Percentiles rank a stretch among this genome's conserved stretches.
These are phyloP conservation scores for Aspergillus caelatus DNA, from an alignment of 2,329 filamentous ascomycete genomes.

Conservation along the genomic window DNA sequence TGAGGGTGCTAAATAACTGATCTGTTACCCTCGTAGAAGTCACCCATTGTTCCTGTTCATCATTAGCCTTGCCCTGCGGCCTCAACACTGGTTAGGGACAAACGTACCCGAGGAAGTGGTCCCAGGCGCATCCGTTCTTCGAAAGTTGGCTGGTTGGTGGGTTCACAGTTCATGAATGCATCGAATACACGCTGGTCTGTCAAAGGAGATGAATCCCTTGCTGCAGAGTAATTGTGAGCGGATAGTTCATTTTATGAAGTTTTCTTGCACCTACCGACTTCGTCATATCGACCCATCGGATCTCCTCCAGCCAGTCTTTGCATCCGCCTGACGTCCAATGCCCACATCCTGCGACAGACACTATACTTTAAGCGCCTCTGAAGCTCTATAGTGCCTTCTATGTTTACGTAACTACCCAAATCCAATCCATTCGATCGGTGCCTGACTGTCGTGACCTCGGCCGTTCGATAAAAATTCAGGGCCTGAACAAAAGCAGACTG, in stretches of 20 bases:
- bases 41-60: slow-evolving; percentile 38
- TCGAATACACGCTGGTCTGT: slow-evolving; percentile 42
- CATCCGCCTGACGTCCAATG: slow-evolving; percentile 45
- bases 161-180: slow-evolving; percentile 47
- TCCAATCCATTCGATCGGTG: slow-evolving; percentile 43
- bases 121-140: slow-evolving; percentile 43
- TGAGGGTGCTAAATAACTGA: slow-evolving; percentile 38
- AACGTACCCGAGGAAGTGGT: slow-evolving; percentile 41
- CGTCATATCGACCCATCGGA: slow-evolving; percentile 37
- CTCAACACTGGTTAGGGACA: neutral
- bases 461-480: slow-evolving; percentile 45
- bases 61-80: slow-evolving; percentile 22
- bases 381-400: slow-evolving; percentile 46
- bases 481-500: slow-evolving; percentile 44
- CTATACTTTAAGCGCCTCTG: slow-evolving; percentile 42
- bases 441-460: slow-evolving; percentile 40
- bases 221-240: slow-evolving; percentile 25
- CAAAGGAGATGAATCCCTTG: slow-evolving; percentile 30
- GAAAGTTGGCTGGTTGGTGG: slow-evolving; percentile 34
- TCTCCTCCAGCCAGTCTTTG: slow-evolving; percentile 44
- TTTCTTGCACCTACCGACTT: slow-evolving; percentile 36
- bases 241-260: neutral
- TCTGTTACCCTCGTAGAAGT: slow-evolving; percentile 39
- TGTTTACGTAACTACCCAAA: slow-evolving; percentile 47
- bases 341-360: slow-evolving; percentile 46